Evolutionary conservation across 2,329 filamentous ascomycete genomes (phyloP), one percentile per base, ranked within the genome.

Genomic region (Aspergillus brasiliensis): DNA sequence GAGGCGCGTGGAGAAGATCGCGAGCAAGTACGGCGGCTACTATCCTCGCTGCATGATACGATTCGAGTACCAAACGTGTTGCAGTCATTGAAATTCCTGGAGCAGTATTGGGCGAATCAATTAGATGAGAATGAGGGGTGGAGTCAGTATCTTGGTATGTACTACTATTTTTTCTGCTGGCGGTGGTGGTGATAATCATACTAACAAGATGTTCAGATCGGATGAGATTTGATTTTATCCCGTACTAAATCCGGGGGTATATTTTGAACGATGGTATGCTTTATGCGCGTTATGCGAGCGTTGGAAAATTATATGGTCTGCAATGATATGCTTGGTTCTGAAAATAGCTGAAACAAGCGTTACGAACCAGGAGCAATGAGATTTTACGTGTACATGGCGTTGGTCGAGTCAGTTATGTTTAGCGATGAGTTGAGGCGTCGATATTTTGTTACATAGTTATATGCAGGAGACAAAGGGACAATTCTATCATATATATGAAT

Each of bases 11-110:
- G 70, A 2, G 65, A 75, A 31, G 76, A 79, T 58, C 70, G 75
- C 7, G 70, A 70, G 31, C 68, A 66, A 10, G 72, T 78, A 13
- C 67, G 70, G 34, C 63, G 65, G 21, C 52, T 79, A 21, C 62
- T 79, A 5, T 64, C 67, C 0, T 70, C 69, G 27, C 65, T 78
- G 48, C 73, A 78, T 55, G 70, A 77, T 49, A 77, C 73, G 8
- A 75, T 78, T 51, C 73, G 75, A 6, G 74, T 79, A 7, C 75
- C 77, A 28, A 79, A 79, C 64, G 75, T 79, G 54, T 58, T 78
- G 40, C 73, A 78, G 58, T 75, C 77, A 15, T 64, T 78, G 46
- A 73, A 69, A n/a, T 76, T 79, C 28, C 66, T 79, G 2, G 77
- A 79, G 62, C 68, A 73, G 47, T 77, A 76, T 52, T 75, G 73